phyloP scores from a whole-genome alignment of 345 rosid species.

The Nephelium lappaceum region DNA sequence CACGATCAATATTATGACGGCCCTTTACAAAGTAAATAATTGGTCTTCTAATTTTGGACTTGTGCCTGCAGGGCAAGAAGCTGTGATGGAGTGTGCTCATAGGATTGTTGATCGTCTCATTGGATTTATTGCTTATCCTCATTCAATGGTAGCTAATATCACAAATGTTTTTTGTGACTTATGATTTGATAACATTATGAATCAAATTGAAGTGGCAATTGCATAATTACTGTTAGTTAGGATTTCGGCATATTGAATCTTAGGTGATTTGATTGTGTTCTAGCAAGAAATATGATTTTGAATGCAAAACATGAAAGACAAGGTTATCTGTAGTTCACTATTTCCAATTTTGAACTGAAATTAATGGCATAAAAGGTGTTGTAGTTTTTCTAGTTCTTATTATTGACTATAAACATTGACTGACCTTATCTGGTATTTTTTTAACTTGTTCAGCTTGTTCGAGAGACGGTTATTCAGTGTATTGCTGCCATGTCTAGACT shows the following conservation, averaged over 20 bases:
- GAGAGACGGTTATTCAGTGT: constrained; percentile 91
- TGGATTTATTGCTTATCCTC: constrained; percentile 57
- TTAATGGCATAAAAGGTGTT: too few relatives aligned
- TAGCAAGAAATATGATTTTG: neutral
- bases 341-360: too few relatives aligned
- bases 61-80: constrained; percentile 60
- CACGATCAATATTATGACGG: neutral
- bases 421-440: neutral
- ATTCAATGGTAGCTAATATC: constrained; percentile 57
- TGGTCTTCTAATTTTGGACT: constrained; percentile 14
- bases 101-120: constrained; percentile 58
- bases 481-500: constrained; percentile 68
- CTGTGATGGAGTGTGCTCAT: constrained; percentile 60
- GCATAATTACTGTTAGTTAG: neutral
- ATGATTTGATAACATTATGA: neutral
- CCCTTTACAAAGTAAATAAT: neutral
- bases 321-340: neutral
- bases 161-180: neutral
- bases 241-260: neutral
- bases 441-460: constrained; percentile 56
- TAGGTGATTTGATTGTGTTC: neutral
- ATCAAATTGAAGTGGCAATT: neutral
- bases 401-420: neutral
- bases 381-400: too few relatives aligned
- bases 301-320: neutral